Conservation (phyloP, 2,329 filamentous ascomycete genomes). For the Chaetomium globosum region DNA sequence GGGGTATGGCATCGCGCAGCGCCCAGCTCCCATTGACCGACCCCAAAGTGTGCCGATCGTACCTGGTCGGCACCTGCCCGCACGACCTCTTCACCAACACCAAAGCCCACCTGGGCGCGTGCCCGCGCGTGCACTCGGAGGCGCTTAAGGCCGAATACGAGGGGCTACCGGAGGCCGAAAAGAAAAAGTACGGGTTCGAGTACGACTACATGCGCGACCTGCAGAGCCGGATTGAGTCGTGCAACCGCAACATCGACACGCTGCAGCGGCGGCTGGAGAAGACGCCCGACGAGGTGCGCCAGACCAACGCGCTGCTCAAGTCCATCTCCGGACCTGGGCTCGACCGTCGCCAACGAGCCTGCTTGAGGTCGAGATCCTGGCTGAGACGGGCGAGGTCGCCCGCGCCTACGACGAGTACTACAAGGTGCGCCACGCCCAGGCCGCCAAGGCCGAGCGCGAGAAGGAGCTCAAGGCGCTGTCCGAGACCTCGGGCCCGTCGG, state of each 20-base stretch:
- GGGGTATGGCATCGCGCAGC: constrained; percentile 70
- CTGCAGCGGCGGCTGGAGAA: constrained; percentile 92
- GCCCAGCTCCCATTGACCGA: constrained; percentile 87
- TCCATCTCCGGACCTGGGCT: constrained; percentile 78
- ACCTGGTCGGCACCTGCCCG: constrained; percentile 89
- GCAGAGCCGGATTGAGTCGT: constrained; percentile 95
- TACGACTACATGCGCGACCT: constrained; percentile 97
- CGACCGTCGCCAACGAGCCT: constrained; percentile 79
- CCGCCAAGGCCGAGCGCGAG: constrained; percentile 80
- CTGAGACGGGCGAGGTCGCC: constrained; percentile 77
- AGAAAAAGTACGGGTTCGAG: constrained; percentile 83
- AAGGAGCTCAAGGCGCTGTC: constrained; percentile 85
- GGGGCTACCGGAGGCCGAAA: constrained; percentile 68
- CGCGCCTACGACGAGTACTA: constrained; percentile 85
- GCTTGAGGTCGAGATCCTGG: constrained; percentile 82
- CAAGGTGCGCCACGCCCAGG: constrained; percentile 77
- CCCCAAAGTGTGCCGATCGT: constrained; percentile 91
- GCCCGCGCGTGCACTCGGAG: constrained; percentile 85
- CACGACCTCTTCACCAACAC: constrained; percentile 99
- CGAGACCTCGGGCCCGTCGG: constrained; percentile 88
- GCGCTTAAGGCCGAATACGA: constrained; percentile 88
- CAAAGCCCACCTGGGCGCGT: constrained; percentile 92
- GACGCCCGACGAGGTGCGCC: constrained; percentile 94
- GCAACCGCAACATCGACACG: constrained; percentile 88
- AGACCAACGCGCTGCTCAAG: constrained; percentile 89